Conservation (phyloP, 345 rosid genomes). For the Pugionium cornutum region DNA sequence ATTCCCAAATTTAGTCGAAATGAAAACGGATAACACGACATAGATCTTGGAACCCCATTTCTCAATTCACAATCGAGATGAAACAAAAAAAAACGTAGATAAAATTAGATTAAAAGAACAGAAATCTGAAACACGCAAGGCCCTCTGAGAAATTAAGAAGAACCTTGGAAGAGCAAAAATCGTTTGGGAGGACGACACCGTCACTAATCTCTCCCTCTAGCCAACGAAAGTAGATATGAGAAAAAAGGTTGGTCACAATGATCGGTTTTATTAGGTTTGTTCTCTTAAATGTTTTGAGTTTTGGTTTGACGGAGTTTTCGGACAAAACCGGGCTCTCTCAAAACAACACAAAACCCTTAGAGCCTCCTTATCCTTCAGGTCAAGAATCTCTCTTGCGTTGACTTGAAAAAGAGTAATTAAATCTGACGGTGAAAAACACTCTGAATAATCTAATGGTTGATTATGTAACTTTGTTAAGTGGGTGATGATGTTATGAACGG, state of each 20-base stretch:
- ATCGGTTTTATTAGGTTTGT: constrained; percentile 24
- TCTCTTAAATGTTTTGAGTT: neutral
- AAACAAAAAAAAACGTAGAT: neutral
- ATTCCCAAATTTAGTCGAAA: constrained; percentile 6
- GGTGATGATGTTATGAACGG: constrained; percentile 20
- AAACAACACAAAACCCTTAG: neutral
- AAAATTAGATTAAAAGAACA: neutral
- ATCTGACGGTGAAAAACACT: constrained; percentile 4
- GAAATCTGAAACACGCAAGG: constrained; percentile 10
- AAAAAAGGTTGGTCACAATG: neutral
- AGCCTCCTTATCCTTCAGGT: neutral
- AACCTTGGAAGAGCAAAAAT: constrained; percentile 33
- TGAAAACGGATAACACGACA: neutral
- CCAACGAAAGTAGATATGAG: constrained; percentile 34
- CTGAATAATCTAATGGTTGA: constrained; percentile 22
- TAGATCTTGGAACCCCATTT: constrained; percentile 30
- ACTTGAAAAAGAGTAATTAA: constrained; percentile 7
- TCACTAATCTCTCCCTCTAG: constrained; percentile 30
- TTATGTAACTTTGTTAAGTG: constrained; percentile 13
- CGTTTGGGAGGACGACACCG: constrained; percentile 39
- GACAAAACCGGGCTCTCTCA: constrained; percentile 21
- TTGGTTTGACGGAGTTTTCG: constrained; percentile 4
- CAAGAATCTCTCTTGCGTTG: constrained; percentile 6
- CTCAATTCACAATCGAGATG: constrained; percentile 21
- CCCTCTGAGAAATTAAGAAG: constrained; percentile 28